Base-by-base conservation (phyloP, 2,329 filamentous ascomycete species). In the Ploettnerulaceae sp. region DNA sequence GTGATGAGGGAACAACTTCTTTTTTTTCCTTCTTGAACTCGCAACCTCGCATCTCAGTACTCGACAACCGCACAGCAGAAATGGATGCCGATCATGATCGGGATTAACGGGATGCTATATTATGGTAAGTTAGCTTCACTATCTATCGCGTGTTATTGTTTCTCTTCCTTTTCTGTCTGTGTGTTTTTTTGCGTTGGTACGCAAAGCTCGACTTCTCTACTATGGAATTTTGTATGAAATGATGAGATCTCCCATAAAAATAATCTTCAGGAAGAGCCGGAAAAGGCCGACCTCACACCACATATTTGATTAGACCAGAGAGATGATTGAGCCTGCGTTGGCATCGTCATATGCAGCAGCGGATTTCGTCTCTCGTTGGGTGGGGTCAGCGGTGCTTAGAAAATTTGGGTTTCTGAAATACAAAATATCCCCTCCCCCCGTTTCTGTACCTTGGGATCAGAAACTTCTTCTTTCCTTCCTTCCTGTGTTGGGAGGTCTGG, bases 181-280 rank as follows among this genome's bases (percentile, higher is more conserved):
- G 5, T 24, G 5, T 8, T 40, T 14, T 9, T 11, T 36, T 20
- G 25, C 33, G 32, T 7, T 29, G 31, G 25, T 26, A 18, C 41
- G 24, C n/a, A 28, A 9, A 11, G 36, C 15, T 8, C 12, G 3
- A 15, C 20, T 1, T 12, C 11, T 20, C 25, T n/a, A 25, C 12
- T 9, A 20, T 4, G 15, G 34, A 29, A 35, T 35, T 25, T 35
- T 26, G 18, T 42, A 42, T 48, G 43, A 52, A 47, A 61, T 61
- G 58, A 61, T 61, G 59, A 61, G 46, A 58, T 58, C 31, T 55
- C 52, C 56, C 56, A 51, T 36, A 52, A 45, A n/a, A n/a, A 28
- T 49, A 49, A 59, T 58, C 53, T 57, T 58, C 59, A 61, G 59
- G 59, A 61, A 61, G 59, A 61, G 59, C 59, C 59, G 59, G 52